phyloP scores from a whole-genome alignment of 768 basidiomycete species.

The Leccinum subtestaceum region DNA sequence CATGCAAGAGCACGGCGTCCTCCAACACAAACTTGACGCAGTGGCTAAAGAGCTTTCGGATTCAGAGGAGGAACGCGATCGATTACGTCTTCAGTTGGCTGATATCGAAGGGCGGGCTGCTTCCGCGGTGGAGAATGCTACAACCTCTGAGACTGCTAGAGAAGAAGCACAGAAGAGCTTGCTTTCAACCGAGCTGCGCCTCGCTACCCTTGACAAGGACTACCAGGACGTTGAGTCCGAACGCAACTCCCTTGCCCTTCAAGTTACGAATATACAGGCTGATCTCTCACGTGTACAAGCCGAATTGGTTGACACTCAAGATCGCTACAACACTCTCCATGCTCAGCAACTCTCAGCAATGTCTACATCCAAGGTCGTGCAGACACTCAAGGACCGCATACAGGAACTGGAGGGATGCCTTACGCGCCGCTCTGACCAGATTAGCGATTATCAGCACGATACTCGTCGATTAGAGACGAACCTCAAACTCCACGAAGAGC shows the following conservation, averaged over 20 bases:
- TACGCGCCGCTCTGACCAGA: constrained; percentile 64
- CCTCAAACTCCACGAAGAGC: constrained; percentile 68
- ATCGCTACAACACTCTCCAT: constrained; percentile 59
- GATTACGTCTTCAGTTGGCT: constrained; percentile 31
- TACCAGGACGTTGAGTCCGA: constrained; percentile 61
- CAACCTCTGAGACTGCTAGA: constrained; percentile 33
- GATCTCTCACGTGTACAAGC: constrained; percentile 54
- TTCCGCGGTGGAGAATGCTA: constrained; percentile 33
- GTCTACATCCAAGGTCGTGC: constrained; percentile 54
- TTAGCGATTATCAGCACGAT: constrained; percentile 78
- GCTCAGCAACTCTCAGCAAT: constrained; percentile 64
- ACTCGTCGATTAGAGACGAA: constrained; percentile 76
- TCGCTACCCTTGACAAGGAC: constrained; percentile 43
- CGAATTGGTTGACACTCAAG: constrained; percentile 55
- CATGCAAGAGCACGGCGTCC: constrained; percentile 23
- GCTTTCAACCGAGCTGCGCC: constrained; percentile 36
- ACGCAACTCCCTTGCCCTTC: constrained; percentile 62
- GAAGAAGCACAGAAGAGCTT: constrained; percentile 34
- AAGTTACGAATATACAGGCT: constrained; percentile 57
- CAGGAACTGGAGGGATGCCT: constrained; percentile 67
- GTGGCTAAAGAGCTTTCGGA: constrained; percentile 37
- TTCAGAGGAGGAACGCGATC: constrained; percentile 21
- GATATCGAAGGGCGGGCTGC: constrained; percentile 35
- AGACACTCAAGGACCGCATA: constrained; percentile 59
- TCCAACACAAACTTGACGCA: constrained; percentile 34